Evolutionary conservation across 208 protist genomes (phyloP).

Genomic region (Blechomonas ayalai): DNA sequence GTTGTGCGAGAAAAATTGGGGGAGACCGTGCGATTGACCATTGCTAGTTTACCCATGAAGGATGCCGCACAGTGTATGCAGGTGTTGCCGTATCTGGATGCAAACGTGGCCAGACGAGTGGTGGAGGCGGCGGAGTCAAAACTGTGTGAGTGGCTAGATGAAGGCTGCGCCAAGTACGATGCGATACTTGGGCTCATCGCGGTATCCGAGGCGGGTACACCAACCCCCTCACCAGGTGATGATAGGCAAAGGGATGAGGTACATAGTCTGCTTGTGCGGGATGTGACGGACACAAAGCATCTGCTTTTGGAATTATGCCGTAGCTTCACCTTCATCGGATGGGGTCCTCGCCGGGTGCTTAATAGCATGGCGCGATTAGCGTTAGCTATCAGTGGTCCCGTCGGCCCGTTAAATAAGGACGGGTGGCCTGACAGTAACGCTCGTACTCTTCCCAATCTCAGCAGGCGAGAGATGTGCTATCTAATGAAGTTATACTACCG

Average conservation of each 20-base stretch:
- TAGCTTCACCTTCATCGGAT: slow-evolving; percentile 9
- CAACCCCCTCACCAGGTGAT: too few relatives aligned
- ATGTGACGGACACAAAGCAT: too few relatives aligned
- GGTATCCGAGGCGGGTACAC: too few relatives aligned
- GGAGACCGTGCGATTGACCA: slow-evolving; percentile 17
- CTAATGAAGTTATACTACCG: slow-evolving; percentile 33
- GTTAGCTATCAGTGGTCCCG: slow-evolving; percentile 17
- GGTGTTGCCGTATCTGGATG: slow-evolving; percentile 10
- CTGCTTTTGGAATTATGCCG: slow-evolving; percentile 14
- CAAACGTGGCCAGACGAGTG: slow-evolving; percentile 15
- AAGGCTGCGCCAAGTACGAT: slow-evolving; percentile 7
- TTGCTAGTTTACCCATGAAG: slow-evolving; percentile 13
- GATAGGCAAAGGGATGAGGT: too few relatives aligned
- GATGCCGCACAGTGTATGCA: slow-evolving; percentile 18
- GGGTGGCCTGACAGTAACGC: not conserved
- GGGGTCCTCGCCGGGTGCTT: slow-evolving; percentile 39
- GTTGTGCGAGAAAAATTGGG: slow-evolving; percentile 18
- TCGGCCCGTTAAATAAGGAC: not conserved
- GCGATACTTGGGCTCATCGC: too few relatives aligned
- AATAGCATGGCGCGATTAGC: slow-evolving; percentile 35
- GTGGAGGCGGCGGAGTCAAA: slow-evolving; percentile 20
- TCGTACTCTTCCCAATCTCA: slow-evolving; percentile 15
- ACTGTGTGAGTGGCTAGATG: slow-evolving; percentile 23
- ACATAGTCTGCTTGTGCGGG: too few relatives aligned
- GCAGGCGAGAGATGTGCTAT: slow-evolving; percentile 19